Percentiles rank a stretch among this genome's conserved stretches.
Evolutionary conservation across 192 early-diverging fungal species (phyloP).

Genomic region (Kappamyces sp.): DNA sequence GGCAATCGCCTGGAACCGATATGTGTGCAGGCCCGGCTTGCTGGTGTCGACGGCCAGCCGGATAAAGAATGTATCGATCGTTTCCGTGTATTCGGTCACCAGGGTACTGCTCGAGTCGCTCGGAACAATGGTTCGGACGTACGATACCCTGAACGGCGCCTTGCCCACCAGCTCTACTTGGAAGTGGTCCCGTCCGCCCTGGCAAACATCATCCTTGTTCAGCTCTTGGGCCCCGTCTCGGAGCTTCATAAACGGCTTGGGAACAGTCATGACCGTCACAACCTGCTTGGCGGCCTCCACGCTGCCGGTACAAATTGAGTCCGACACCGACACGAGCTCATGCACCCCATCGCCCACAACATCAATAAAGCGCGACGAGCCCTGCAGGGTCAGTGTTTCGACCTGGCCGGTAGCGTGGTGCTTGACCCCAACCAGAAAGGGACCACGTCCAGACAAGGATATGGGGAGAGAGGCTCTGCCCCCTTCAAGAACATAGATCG

Average conservation of each 20-base stretch:
- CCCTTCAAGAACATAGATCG: constrained; percentile 33
- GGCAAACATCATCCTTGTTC: background rate
- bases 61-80: constrained; percentile 17
- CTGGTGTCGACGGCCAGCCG: constrained; percentile 29
- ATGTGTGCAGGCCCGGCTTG: constrained; percentile 30
- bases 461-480: constrained; percentile 19
- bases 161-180: constrained; percentile 31
- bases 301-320: constrained; percentile 18
- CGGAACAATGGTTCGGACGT: constrained; percentile 9
- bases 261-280: background rate
- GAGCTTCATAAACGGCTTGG: constrained; percentile 1
- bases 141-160: constrained; percentile 32
- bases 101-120: background rate
- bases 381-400: background rate
- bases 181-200: background rate
- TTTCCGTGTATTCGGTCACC: background rate
- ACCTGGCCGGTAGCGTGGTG: constrained; percentile 11
- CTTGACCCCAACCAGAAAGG: constrained; percentile 18
- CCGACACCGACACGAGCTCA: constrained; percentile 21
- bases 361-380: constrained; percentile 6
- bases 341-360: constrained; percentile 6
- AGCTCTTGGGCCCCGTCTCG: background rate
- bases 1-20: constrained; percentile 26
- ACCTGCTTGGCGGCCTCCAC: constrained; percentile 9
- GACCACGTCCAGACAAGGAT: constrained; percentile 28